Percentiles rank a stretch among this genome's conserved stretches.
These are phyloP conservation scores for Salisapilia sapeloensis DNA, from an alignment of 352 stramenopile genomes.

Conservation along the genomic window DNA sequence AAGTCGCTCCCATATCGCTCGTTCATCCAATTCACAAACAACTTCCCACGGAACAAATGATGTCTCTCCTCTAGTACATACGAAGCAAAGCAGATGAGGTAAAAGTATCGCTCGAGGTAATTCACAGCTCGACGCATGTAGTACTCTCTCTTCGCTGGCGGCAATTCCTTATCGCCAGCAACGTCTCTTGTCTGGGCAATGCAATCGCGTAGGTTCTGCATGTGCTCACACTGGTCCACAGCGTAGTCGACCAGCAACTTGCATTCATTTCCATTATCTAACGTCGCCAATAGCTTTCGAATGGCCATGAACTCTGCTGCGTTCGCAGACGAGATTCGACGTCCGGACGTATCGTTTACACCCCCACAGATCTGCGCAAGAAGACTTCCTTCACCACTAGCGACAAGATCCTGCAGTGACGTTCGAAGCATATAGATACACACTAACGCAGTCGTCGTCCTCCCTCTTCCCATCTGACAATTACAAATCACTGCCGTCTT, in stretches of 20 bases:
- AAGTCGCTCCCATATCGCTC: conserved; percentile 61
- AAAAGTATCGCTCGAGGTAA: conserved; percentile 82
- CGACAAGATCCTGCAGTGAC: conserved; percentile 23
- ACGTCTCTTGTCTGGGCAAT: conserved; percentile 66
- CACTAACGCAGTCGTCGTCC: conserved; percentile 78
- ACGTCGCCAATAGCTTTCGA: conserved; percentile 37
- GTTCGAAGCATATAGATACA: conserved; percentile 78
- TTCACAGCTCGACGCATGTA: conserved; percentile 78
- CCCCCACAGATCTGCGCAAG: conserved; percentile 9
- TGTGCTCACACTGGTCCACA: conserved; percentile 63
- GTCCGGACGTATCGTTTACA: too few relatives aligned
- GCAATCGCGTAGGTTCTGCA: conserved; percentile 75
- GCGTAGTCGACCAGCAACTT: conserved; percentile 57
- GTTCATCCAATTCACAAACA: conserved; percentile 79
- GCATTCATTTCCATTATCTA: conserved; percentile 48
- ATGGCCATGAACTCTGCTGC: conserved; percentile 58
- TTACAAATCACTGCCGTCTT: conserved; percentile 78
- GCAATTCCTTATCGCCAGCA: conserved; percentile 49
- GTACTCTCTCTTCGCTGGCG: conserved; percentile 47
- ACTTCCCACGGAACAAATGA: conserved; percentile 22
- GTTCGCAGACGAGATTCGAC: conserved; percentile 33
- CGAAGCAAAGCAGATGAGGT: conserved; percentile 79
- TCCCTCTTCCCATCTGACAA: conserved; percentile 80
- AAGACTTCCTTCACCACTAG: conserved; percentile 2
- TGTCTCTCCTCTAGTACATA: conserved; percentile 61